Percentiles rank a stretch among this genome's conserved stretches.
Evolutionary conservation across 306 rosid species (phyloP).

Genomic region (Sophora flavescens): DNA sequence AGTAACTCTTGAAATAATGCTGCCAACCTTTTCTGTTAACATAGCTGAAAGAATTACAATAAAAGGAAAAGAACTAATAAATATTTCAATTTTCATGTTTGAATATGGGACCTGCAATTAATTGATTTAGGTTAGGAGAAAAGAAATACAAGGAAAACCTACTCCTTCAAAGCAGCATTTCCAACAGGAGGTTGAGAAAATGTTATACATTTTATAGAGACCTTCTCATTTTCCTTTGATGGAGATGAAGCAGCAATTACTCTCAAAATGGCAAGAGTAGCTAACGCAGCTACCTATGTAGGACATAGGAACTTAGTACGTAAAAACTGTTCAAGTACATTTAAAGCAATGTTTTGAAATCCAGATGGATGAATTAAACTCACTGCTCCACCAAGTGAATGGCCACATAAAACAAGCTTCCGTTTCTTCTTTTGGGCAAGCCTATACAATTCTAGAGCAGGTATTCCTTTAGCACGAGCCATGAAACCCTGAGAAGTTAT

Average conservation of each 20-base stretch:
- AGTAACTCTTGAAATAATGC: conserved; percentile 93
- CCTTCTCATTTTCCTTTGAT: conserved; percentile 75
- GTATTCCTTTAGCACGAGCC: conserved; percentile 99
- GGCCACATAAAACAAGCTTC: conserved; percentile 95
- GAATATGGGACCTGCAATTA: conserved; percentile 12
- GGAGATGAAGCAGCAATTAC: conserved; percentile 93
- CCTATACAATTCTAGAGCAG: conserved; percentile 92
- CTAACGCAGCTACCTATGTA: conserved; percentile 87
- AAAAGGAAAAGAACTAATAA: conserved; percentile 1
- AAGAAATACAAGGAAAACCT: conserved; percentile 49
- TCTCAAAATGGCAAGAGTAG: conserved; percentile 99
- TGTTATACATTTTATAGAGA: conserved; percentile 85
- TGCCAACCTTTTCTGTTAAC: conserved; percentile 94
- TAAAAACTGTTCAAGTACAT: conserved; percentile 31
- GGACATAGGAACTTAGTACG: conserved; percentile 43
- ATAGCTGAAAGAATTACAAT: conserved; percentile 63
- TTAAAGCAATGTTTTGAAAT: conserved; percentile 17
- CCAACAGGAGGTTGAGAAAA: conserved; percentile 99
- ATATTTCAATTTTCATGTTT: conserved; percentile 32
- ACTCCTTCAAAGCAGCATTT: conserved; percentile 98
- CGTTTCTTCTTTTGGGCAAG: conserved; percentile 97
- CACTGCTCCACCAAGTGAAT: conserved; percentile 99
- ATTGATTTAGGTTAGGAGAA: conserved; percentile 21
- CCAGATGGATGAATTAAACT: conserved; percentile 49
- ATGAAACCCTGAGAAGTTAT: conserved; percentile 75